Conservation (phyloP, 176 grass and related monocot species). For the Rhynchospora tenuis region DNA sequence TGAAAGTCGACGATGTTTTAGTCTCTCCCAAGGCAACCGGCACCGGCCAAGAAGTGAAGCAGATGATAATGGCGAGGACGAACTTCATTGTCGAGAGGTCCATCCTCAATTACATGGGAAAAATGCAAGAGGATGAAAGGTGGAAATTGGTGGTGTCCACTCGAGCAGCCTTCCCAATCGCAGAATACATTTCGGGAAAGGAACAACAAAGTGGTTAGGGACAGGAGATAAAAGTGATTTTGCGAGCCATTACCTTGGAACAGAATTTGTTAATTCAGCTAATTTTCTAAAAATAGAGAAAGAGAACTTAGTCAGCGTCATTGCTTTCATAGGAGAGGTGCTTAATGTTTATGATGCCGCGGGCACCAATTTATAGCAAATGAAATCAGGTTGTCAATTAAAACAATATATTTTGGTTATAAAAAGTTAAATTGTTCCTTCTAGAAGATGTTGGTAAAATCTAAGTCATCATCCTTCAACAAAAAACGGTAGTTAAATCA, state of each 20-base stretch:
- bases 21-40: neutral
- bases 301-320: neutral
- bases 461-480: neutral
- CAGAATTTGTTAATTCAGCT: neutral
- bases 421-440: neutral
- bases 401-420: neutral
- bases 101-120: constrained; percentile 11
- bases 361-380: neutral
- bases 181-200: constrained; percentile 13
- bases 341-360: neutral
- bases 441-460: neutral
- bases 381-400: neutral
- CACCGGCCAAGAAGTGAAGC: neutral
- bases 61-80: constrained; percentile 17
- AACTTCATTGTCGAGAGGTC: neutral
- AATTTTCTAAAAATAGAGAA: constrained; percentile 15
- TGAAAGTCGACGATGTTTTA: constrained; percentile 36
- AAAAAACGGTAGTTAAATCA: too few species aligned
- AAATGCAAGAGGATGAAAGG: neutral
- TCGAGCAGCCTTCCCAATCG: neutral
- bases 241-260: neutral
- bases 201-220: constrained; percentile 1
- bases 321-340: neutral
- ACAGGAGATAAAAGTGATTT: neutral
- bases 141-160: neutral